Evolutionary conservation across 2,329 filamentous ascomycete genomes (phyloP), one percentile per base, ranked within the genome.

Genomic region (Calonectria pseudoturangicola): DNA sequence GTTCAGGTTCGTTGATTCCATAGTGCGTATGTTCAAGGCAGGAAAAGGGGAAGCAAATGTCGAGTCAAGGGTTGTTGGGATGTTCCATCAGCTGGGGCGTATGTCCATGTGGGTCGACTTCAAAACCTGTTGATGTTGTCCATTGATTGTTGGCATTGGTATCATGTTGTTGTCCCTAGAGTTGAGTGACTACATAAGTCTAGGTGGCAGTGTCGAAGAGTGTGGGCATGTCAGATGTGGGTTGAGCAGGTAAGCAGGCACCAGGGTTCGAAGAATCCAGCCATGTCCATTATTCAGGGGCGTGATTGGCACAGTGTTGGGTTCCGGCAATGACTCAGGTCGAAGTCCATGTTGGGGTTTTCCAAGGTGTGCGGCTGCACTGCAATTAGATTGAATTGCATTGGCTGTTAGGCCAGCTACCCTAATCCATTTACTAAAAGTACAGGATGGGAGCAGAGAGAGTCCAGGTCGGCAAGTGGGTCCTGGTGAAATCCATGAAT

Each of bases 351-450:
- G 43, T 63, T 58, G 45, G 60, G 33, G 21, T 21, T 33, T 41
- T 58, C 65, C 70, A 66, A 73, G 77, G 79, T 80, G 80, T 80
- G 82, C 81, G 80, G 79, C 72, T 79, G 82, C 82, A 82, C 77
- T 66, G 80, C 82, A 82, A 83, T 82, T 74, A 72, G 77, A 82
- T 82, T 78, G 74, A 70, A 83, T 82, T 82, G 82, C 82, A 13
- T 50, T 13, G 77, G 74, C 73, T 60, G 69, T 73, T 54, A 64
- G 71, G 76, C 65, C 73, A 70, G 56, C 71, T 74, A 75, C 76
- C 74, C 76, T 68, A 62, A 50, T 54, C 54, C 54, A 25, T 60
- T 18, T 6, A 73, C 75, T 69, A 54, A 66, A 50, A 50, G 58
- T 56, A 62, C 51, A 65, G 70, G 73, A 66, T 70, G 66, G 73